Conservation (phyloP, 148 eudicot genomes). For the Salicornia ramosissima region DNA sequence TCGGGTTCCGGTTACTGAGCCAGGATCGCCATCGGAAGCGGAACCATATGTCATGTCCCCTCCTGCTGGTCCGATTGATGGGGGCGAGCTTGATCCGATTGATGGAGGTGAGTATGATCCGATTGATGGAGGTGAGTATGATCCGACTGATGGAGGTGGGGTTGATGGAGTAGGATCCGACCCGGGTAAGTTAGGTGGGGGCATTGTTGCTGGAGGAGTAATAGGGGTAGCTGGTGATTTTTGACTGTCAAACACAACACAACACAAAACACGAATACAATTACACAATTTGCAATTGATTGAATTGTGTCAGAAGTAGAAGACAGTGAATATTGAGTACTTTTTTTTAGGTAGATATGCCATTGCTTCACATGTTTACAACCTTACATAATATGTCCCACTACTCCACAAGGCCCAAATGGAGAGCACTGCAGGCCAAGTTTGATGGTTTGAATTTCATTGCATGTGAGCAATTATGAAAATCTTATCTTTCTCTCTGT, state of each 20-base stretch:
- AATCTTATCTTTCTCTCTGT: too few species aligned
- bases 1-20: conserved; percentile 20
- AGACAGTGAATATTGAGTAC: too few species aligned
- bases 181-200: conserved; percentile 12
- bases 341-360: too few species aligned
- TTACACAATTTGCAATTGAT: conserved; percentile 21
- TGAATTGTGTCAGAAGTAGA: conserved; percentile 24
- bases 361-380: too few species aligned
- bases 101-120: too few species aligned
- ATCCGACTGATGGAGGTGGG: neutral
- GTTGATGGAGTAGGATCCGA: conserved; percentile 14
- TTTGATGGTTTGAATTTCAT: too few species aligned
- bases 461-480: too few species aligned
- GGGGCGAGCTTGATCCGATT: too few species aligned
- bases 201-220: conserved; percentile 11
- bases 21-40: conserved; percentile 10
- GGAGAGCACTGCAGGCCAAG: too few species aligned
- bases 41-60: conserved; percentile 39
- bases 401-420: too few species aligned
- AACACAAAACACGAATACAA: conserved; percentile 12
- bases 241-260: conserved; percentile 49
- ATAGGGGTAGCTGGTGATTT: conserved; percentile 56
- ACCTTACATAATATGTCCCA: too few species aligned
- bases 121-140: too few species aligned
- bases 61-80: conserved; percentile 9